A percentile compares a stretch with the other conserved stretches of the same genome.
Evolutionary conservation across 495 filamentous ascomycete genomes (phyloP).

Genomic region (Aspergillus coremiiformis): DNA sequence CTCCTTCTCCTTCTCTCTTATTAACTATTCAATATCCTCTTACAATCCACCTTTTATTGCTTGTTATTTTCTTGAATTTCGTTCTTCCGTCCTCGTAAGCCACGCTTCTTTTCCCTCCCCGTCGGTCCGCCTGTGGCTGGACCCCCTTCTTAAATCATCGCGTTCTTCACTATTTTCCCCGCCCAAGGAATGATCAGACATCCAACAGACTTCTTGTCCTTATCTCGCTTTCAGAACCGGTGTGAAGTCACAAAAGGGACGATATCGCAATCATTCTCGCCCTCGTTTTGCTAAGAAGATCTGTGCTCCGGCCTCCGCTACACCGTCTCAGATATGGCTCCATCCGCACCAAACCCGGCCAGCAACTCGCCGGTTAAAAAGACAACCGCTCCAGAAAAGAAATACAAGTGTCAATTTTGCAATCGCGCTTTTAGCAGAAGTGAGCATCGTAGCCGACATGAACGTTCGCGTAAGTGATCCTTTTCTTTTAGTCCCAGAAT

Average conservation of each 20-base stretch:
- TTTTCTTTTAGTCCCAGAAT: not conserved
- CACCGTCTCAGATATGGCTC: conserved; percentile 37
- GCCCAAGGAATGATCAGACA: conserved; percentile 46
- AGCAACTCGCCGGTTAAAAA: conserved; percentile 51
- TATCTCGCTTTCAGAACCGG: conserved; percentile 44
- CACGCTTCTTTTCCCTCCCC: conserved; percentile 29
- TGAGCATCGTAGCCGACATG: conserved; percentile 94
- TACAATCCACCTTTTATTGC: conserved; percentile 26
- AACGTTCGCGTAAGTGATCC: conserved; percentile 84
- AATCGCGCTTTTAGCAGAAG: conserved; percentile 93
- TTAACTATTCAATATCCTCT: conserved; percentile 31
- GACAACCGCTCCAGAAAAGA: conserved; percentile 75
- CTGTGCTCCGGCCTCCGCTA: conserved; percentile 28
- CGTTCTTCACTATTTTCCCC: conserved; percentile 28
- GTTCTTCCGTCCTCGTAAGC: conserved; percentile 22
- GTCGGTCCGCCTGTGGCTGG: conserved; percentile 45
- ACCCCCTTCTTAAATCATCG: conserved; percentile 37
- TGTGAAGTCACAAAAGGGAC: conserved; percentile 47
- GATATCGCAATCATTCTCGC: conserved; percentile 40
- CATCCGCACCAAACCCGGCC: conserved; percentile 57
- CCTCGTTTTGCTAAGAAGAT: conserved; percentile 37
- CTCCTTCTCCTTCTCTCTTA: conserved; percentile 20
- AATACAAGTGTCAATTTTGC: conserved; percentile 99
- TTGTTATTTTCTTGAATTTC: conserved; percentile 22
- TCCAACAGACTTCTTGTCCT: conserved; percentile 40